Percentiles rank a stretch among this genome's conserved stretches.
Evolutionary conservation across 2,329 filamentous ascomycete species (phyloP).

Genomic region (Coniella vitis): DNA sequence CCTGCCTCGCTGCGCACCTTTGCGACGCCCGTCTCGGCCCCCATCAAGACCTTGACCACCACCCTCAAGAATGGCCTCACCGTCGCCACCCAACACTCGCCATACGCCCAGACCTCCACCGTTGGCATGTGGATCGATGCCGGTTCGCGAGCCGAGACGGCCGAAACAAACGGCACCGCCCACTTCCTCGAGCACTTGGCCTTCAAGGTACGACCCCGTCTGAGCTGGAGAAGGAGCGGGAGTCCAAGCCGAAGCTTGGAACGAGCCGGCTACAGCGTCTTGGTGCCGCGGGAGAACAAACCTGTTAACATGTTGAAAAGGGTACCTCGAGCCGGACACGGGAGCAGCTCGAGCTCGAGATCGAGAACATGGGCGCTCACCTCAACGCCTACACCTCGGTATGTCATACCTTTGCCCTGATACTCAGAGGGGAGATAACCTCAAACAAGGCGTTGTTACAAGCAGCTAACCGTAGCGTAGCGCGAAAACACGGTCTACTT

Average conservation of each 20-base stretch:
- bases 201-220: constrained; percentile 71
- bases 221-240: too few species aligned
- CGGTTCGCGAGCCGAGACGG: constrained; percentile 94
- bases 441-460: too few species aligned
- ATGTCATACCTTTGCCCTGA: constrained; percentile 34
- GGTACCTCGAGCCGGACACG: constrained; percentile 92
- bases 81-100: constrained; percentile 95
- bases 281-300: neutral
- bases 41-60: constrained; percentile 86
- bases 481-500: constrained; percentile 99
- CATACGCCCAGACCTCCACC: constrained; percentile 95
- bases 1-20: constrained; percentile 78
- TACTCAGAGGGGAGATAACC: constrained; percentile 6
- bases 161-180: constrained; percentile 97
- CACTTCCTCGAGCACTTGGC: constrained; percentile 99
- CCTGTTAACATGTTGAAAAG: constrained; percentile 34
- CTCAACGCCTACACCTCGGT: constrained; percentile 99
- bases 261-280: too few species aligned
- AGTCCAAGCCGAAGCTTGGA: too few species aligned
- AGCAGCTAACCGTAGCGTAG: constrained; percentile 35
- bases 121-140: constrained; percentile 99
- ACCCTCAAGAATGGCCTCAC: constrained; percentile 97
- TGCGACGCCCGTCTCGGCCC: constrained; percentile 68
- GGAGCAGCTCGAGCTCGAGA: constrained; percentile 97
- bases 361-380: constrained; percentile 99